Evolutionary conservation across 306 rosid genomes (phyloP).

Genomic region (Mucuna pruriens): DNA sequence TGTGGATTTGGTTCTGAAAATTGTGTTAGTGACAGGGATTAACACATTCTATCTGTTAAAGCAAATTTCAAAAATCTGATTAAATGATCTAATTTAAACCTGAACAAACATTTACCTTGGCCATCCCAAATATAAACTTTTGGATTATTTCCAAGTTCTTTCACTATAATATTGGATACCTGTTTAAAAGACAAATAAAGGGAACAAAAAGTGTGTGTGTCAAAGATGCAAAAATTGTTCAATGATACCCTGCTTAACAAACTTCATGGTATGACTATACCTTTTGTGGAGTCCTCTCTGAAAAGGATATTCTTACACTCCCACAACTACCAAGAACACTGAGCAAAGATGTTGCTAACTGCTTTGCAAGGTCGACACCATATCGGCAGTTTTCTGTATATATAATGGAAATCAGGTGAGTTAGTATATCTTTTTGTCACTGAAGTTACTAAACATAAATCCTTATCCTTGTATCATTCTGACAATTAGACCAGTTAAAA

Average conservation of each 20-base stretch:
- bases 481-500: constrained; percentile 12
- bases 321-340: constrained; percentile 81
- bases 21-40: neutral
- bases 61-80: neutral
- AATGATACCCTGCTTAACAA: neutral
- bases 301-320: constrained; percentile 89
- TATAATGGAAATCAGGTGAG: constrained; percentile 30
- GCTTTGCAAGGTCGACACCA: constrained; percentile 87
- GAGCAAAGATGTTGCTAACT: constrained; percentile 65
- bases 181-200: constrained; percentile 43
- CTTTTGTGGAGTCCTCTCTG: constrained; percentile 84
- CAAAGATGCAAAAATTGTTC: neutral
- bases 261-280: constrained; percentile 44
- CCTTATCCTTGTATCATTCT: neutral
- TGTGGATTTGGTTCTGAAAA: constrained; percentile 80
- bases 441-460: neutral
- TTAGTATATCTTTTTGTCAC: neutral
- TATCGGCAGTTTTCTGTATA: constrained; percentile 75
- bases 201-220: neutral
- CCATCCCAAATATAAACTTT: constrained; percentile 91
- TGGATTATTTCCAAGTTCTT: constrained; percentile 82
- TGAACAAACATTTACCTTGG: constrained; percentile 60
- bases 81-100: neutral
- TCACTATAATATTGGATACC: constrained; percentile 63
- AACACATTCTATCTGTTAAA: constrained; percentile 3